Conservation (phyloP, 2,329 filamentous ascomycete species). For the Talaromyces sp. region DNA sequence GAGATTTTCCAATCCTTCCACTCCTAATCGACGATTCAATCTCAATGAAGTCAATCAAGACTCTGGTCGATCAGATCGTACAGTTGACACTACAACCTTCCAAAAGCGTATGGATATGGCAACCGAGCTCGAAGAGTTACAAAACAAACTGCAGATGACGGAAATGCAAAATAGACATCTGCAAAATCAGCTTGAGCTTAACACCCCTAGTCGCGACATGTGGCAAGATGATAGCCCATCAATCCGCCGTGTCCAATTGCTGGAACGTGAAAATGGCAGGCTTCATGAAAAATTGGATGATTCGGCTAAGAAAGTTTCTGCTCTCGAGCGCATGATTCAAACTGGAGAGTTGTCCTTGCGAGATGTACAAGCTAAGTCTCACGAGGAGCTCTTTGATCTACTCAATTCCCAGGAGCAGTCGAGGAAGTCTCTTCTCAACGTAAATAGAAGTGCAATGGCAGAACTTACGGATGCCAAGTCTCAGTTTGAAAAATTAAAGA, state of each 20-base stretch:
- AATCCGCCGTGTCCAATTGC: conserved; percentile 75
- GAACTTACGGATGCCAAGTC: conserved; percentile 84
- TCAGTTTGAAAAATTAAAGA: conserved; percentile 81
- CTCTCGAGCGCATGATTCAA: conserved; percentile 79
- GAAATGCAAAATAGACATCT: conserved; percentile 95
- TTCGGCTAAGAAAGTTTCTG: conserved; percentile 85
- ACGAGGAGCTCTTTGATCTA: conserved; percentile 89
- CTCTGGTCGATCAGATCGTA: conserved; percentile 79
- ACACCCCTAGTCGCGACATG: conserved; percentile 58
- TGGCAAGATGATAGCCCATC: conserved; percentile 75
- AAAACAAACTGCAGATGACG: conserved; percentile 88
- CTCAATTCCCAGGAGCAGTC: conserved; percentile 92
- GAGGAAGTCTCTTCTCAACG: conserved; percentile 72
- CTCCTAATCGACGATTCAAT: conserved; percentile 69
- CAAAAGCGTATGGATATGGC: conserved; percentile 89
- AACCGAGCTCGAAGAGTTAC: conserved; percentile 83
- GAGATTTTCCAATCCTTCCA: conserved; percentile 70
- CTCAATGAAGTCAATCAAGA: conserved; percentile 64
- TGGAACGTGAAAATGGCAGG: conserved; percentile 86
- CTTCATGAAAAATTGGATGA: conserved; percentile 94
- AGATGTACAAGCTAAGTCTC: conserved; percentile 87
- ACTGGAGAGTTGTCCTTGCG: conserved; percentile 83
- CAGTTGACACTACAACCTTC: conserved; percentile 75
- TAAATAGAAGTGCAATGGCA: conserved; percentile 78
- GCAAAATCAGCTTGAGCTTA: conserved; percentile 76